Evolutionary conservation across 1,139 yeast genomes (phyloP), one percentile per base, ranked within the genome.

Genomic region (Meyerozyma carpophila): DNA sequence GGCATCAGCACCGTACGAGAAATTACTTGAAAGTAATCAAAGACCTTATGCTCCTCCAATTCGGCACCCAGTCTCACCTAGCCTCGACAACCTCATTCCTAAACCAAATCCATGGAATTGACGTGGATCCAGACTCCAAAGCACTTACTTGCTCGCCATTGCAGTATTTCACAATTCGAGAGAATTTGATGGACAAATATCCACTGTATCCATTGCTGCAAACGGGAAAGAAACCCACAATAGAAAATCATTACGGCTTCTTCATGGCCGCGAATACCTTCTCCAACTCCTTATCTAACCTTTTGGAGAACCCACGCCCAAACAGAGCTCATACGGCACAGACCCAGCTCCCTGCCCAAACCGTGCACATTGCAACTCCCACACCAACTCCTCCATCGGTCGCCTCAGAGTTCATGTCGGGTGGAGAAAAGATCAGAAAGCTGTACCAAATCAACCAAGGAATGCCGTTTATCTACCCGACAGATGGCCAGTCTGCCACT

Each of bases 351-450:
- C 86, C 88, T 0, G 71, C 79, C 0, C 89, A 86, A 32, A 73
- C 78, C 1, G 66, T 84, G 3, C 96, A 90, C 60, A 74, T 90
- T 14, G 91, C 96, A 0, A 89, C 96, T 0, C 96, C 96, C 0
- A 87, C 85, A 0, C 94, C 96, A 1, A 85, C 96, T 0, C 96
- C 96, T 0, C 84, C 87, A 0, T 62, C 79, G 8, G 77, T 84
- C 1, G 90, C 95, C 24, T 69, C 75, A 4, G 77, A 73, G 39
- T 73, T 64, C 44, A 68, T 74, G 66, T 61, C 77, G 4, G 81
- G 80, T 1, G 86, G 86, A 10, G 84, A 79, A 45, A 86, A 83
- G 54, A 73, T 76, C 28, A 76, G 89, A 50, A 82, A 84, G 52
- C 79, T 88, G 44, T 87, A 83, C 53, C 91, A 87, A 62, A 79